phyloP scores from a whole-genome alignment of 345 rosid species.

The Limnanthes douglasii region DNA sequence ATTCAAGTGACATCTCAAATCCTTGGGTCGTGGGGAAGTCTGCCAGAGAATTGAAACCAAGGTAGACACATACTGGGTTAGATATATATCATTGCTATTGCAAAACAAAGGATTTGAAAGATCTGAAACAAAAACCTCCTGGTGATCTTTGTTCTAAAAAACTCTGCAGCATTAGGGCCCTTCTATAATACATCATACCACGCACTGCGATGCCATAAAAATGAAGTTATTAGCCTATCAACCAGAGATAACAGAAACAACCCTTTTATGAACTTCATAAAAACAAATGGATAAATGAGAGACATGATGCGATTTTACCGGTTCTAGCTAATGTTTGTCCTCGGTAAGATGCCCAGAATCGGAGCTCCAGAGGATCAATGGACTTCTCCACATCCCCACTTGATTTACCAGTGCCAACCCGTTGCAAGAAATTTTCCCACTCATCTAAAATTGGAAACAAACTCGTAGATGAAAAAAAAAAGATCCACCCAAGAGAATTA shows the following conservation, averaged over 20 bases:
- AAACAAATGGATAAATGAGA: constrained; percentile 1
- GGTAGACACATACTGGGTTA: no score
- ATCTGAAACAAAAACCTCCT: constrained; percentile 38
- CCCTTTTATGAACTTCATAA: constrained; percentile 5
- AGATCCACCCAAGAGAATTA: constrained; percentile 4
- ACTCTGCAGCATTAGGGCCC: constrained; percentile 97
- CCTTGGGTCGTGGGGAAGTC: constrained; percentile 37
- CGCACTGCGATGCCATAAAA: constrained; percentile 56
- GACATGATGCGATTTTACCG: constrained; percentile 20
- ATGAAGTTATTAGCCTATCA: constrained; percentile 8
- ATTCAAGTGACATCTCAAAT: constrained; percentile 61
- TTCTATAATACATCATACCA: constrained; percentile 99
- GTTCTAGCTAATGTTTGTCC: constrained; percentile 98
- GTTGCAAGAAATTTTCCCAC: constrained; percentile 95
- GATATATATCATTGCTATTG: no score
- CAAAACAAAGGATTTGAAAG: no score
- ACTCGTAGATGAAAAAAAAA: constrained; percentile 7
- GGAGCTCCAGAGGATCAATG: constrained; percentile 83
- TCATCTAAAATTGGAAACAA: constrained; percentile 41
- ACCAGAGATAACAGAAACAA: constrained; percentile 4
- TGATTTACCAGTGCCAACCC: constrained; percentile 66
- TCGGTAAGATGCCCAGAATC: constrained; percentile 95
- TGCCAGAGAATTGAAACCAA: constrained; percentile 29
- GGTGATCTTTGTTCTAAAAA: constrained; percentile 61
- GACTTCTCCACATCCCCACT: constrained; percentile 49